phyloP scores from a whole-genome alignment of 495 filamentous ascomycete species.

The Lepraria neglecta region DNA sequence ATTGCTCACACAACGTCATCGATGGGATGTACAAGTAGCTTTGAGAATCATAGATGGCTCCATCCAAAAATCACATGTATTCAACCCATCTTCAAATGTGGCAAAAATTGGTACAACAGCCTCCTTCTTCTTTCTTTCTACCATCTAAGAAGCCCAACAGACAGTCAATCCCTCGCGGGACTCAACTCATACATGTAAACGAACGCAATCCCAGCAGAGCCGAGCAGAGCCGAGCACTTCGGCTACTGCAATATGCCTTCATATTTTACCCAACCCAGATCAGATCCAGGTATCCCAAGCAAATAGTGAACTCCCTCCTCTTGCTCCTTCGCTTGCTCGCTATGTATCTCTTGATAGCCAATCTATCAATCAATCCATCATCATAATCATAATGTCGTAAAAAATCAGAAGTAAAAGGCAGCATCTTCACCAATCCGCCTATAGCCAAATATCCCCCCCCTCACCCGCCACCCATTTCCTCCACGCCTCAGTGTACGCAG shows the following conservation, averaged over 20 bases:
- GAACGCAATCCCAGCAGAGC: slow-evolving; percentile 2
- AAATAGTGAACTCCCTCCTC: background rate
- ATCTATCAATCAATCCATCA: no score
- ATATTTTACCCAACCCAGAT: background rate
- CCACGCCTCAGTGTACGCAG: slow-evolving; percentile 85
- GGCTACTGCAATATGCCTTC: slow-evolving; percentile 15
- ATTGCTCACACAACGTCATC: no score
- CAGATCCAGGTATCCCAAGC: no score
- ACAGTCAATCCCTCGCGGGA: background rate
- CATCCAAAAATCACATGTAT: no score
- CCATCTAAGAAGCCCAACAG: background rate
- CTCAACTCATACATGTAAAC: no score
- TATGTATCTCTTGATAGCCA: background rate
- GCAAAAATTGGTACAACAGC: no score
- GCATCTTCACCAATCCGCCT: background rate
- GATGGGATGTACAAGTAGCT: no score
- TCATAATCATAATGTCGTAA: slow-evolving; percentile 8
- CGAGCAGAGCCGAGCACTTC: background rate
- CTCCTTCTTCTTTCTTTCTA: no score
- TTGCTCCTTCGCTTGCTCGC: background rate
- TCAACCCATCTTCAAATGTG: no score
- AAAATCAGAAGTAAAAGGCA: background rate
- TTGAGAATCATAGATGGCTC: no score
- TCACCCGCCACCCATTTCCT: slow-evolving; percentile 75
- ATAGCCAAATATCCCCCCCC: slow-evolving; percentile 82